Base-by-base conservation (phyloP, 2,329 filamentous ascomycete species). In the Fusarium pseudoanthophilum region DNA sequence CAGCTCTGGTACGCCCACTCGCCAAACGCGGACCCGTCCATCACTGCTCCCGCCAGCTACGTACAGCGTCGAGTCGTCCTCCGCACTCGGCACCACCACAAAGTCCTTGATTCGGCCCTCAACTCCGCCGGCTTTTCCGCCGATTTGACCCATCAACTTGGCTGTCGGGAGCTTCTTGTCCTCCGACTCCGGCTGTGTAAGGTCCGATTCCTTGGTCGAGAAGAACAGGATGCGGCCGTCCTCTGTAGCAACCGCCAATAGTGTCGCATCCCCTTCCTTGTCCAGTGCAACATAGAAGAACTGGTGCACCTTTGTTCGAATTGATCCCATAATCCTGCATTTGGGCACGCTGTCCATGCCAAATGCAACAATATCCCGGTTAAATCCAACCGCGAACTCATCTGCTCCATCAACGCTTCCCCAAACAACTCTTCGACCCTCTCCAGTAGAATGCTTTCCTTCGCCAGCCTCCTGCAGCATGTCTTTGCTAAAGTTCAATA, bases 381-480 rank as follows among this genome's bases (percentile, higher is more conserved):
- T 95, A 79, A 98, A 98, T 0, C 88, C 92, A 7, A 99, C 93
- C 0, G 93, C 93, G 78, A 96, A 99, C 79, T 97, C 94, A 67
- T 96, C 93, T 15, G 88, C 88, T 13, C 87, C 91, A 40, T 92
- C 92, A 13, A 88, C 88, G 28, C 84, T 84, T 67, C 93, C 92
- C 95, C 96, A 99, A 2, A 91, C 87, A 24, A 98, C 94, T 75
- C 88, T 90, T 60, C 93, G 87, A 8, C 95, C 95, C 80, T 98
- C 96, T 18, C 95, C 95, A 49, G 90, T 92, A 49, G 91, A 90
- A 80, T 92, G 91, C 80, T 90, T 91, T 48, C 91, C 89, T 84
- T 97, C 94, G 51, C 93, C 94, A 16, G 93, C 89, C 75, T 93
- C 90, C 49, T 89, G 86, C 59, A 98, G 85, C 77, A 96, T 87